Percentiles rank a stretch among this genome's conserved stretches.
phyloP scores from a whole-genome alignment of 1,284 basidiomycete genomes.

The Ustilago curta region DNA sequence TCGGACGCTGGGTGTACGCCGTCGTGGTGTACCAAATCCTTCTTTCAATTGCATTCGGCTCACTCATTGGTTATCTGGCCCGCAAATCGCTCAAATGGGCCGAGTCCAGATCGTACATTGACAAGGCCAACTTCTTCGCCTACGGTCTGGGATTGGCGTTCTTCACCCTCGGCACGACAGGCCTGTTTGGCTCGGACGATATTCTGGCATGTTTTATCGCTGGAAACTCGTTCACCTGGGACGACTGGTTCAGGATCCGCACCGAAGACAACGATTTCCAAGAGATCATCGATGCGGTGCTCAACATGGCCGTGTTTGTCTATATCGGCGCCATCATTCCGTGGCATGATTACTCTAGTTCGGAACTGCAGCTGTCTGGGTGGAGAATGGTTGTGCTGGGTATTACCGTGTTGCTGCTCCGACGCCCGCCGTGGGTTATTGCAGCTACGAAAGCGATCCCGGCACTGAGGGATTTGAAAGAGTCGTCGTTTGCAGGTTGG shows the following conservation, averaged over 20 bases:
- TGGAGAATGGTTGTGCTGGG: constrained; percentile 66
- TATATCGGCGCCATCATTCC: constrained; percentile 71
- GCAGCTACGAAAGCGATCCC: constrained; percentile 59
- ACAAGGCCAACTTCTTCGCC: constrained; percentile 69
- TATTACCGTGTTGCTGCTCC: constrained; percentile 58
- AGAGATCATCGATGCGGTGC: constrained; percentile 73
- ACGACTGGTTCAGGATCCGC: constrained; percentile 71
- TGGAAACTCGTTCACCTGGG: constrained; percentile 70
- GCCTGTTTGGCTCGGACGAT: constrained; percentile 71
- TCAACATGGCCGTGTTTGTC: constrained; percentile 71
- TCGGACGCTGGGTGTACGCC: constrained; percentile 70
- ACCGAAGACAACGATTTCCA: constrained; percentile 74
- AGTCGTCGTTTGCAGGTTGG: constrained; percentile 66
- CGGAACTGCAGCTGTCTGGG: constrained; percentile 49
- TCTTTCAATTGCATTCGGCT: constrained; percentile 68
- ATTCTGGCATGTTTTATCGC: constrained; percentile 71
- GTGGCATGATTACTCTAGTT: constrained; percentile 57
- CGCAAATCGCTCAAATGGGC: constrained; percentile 70
- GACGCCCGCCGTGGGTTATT: constrained; percentile 65
- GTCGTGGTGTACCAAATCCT: constrained; percentile 70
- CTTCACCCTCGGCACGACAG: constrained; percentile 70
- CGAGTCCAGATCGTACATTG: constrained; percentile 67
- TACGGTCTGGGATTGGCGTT: constrained; percentile 70
- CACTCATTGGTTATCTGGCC: constrained; percentile 69
- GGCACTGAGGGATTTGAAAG: constrained; percentile 56